Evolutionary conservation across 2,329 filamentous ascomycete species (phyloP).

Genomic region (Biscogniauxia marginata): DNA sequence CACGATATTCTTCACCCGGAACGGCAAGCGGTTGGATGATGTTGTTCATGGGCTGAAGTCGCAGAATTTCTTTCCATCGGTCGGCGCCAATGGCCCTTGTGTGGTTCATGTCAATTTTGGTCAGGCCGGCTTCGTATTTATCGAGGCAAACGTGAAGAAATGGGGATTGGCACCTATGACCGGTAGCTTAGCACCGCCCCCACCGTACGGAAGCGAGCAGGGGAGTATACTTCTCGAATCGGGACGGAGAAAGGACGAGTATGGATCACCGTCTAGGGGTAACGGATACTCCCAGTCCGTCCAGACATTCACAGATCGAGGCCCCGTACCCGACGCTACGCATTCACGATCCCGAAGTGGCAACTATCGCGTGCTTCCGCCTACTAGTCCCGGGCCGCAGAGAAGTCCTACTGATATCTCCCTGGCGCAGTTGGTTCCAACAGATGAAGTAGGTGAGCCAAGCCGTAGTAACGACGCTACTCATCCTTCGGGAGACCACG

Average conservation of each 20-base stretch:
- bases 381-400: conserved; percentile 83
- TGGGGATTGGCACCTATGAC: conserved; percentile 97
- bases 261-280: conserved; percentile 41
- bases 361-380: conserved; percentile 71
- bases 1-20: conserved; percentile 96
- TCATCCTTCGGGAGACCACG: conserved; percentile 36
- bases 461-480: conserved; percentile 43
- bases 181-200: conserved; percentile 89
- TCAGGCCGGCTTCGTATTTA: conserved; percentile 97
- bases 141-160: conserved; percentile 99
- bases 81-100: conserved; percentile 93
- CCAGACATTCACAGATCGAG: conserved; percentile 39
- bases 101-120: conserved; percentile 96
- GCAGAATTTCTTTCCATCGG: conserved; percentile 95
- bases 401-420: conserved; percentile 95
- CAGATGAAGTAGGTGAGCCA: conserved; percentile 70
- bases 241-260: conserved; percentile 63
- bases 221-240: conserved; percentile 93
- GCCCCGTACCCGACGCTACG: conserved; percentile 50
- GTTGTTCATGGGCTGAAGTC: conserved; percentile 89
- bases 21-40: conserved; percentile 95
- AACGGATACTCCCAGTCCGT: conserved; percentile 47
- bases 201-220: conserved; percentile 94
- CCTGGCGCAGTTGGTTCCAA: conserved; percentile 75
- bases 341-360: conserved; percentile 76